phyloP scores from a whole-genome alignment of 306 rosid species.

The Astragalus glycyphyllos region DNA sequence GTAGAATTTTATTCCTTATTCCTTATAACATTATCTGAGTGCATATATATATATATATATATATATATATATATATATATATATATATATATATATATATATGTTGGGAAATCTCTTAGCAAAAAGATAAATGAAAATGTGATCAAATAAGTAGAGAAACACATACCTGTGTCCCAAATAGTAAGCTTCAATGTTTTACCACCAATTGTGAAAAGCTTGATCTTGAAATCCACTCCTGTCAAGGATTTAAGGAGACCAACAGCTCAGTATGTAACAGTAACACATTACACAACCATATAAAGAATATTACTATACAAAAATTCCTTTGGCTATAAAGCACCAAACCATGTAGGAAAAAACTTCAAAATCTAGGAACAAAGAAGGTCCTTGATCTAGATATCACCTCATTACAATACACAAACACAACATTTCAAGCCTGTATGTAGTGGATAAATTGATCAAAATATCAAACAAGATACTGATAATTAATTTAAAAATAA shows the following conservation, averaged over 20 bases:
- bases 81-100: too few species aligned
- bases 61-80: too few species aligned
- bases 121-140: constrained; percentile 5
- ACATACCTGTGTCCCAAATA: constrained; percentile 95
- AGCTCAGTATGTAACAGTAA: constrained; percentile 34
- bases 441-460: background rate
- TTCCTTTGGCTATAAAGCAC: constrained; percentile 11
- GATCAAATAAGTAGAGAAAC: constrained; percentile 2
- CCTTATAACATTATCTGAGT: background rate
- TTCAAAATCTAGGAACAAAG: constrained; percentile 17
- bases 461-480: background rate
- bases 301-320: too few species aligned
- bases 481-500: background rate
- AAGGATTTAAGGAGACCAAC: constrained; percentile 38
- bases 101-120: too few species aligned
- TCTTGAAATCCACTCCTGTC: constrained; percentile 95
- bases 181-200: constrained; percentile 93
- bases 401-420: constrained; percentile 3
- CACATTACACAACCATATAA: too few species aligned
- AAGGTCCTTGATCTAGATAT: background rate
- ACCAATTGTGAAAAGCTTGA: constrained; percentile 75
- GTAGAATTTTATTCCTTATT: background rate
- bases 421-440: background rate
- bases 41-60: too few species aligned
- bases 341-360: constrained; percentile 7